These are phyloP conservation scores for Tolypocladium ovalisporum DNA, from an alignment of 2,329 filamentous ascomycete species.

Conservation along the genomic window DNA sequence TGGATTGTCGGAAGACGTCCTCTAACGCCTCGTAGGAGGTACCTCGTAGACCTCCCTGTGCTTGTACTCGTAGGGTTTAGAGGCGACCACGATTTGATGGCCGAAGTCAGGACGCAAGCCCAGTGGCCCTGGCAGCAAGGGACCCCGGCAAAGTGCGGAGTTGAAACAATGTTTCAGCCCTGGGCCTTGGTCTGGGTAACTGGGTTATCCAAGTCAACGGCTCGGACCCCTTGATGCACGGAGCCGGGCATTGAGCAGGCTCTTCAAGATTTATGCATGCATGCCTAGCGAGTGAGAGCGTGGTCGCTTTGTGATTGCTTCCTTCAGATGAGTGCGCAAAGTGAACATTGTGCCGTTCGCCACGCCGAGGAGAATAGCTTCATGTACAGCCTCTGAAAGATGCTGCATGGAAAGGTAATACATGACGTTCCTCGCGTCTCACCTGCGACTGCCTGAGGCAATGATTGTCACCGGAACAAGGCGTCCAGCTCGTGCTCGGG, in stretches of 20 bases:
- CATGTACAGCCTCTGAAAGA: not conserved
- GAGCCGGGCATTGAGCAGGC: not conserved
- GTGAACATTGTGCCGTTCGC: not conserved
- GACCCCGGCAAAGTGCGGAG: not conserved
- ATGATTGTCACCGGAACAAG: not conserved
- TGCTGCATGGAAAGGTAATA: not conserved
- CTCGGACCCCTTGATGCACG: not conserved
- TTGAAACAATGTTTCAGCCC: slow-evolving; percentile 2
- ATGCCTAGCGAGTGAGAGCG: not conserved
- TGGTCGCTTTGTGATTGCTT: no score
- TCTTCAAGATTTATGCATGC: not conserved
- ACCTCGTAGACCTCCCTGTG: not conserved
- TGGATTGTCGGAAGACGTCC: no score
- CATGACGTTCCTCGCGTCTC: not conserved
- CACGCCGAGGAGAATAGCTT: not conserved
- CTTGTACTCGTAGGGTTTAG: not conserved
- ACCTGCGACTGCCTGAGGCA: not conserved
- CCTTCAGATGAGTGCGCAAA: not conserved
- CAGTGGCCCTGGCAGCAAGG: not conserved
- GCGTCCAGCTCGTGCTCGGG: not conserved
- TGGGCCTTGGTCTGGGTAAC: not conserved
- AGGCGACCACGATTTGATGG: not conserved
- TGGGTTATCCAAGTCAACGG: not conserved
- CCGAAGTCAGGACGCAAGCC: not conserved
- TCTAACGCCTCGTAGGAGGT: not conserved